These are phyloP conservation scores for Hymenoscyphus fructigenus DNA, from an alignment of 2,329 filamentous ascomycete species.

Conservation along the genomic window DNA sequence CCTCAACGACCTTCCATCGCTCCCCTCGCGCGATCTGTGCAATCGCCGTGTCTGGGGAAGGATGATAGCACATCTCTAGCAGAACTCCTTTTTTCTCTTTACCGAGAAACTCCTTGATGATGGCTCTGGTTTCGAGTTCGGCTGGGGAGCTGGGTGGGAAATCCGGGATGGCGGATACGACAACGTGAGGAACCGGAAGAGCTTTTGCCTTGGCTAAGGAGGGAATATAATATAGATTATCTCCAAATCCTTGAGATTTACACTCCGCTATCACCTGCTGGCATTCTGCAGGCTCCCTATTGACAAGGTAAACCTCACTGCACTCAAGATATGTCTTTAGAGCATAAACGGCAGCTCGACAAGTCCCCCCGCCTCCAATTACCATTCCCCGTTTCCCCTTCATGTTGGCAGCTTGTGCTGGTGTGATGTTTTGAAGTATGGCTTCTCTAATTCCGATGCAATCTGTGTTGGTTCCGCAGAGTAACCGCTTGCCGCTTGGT, in stretches of 20 bases:
- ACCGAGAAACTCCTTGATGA: slow-evolving; percentile 40
- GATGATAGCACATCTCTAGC: slow-evolving; percentile 37
- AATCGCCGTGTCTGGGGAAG: slow-evolving; percentile 31
- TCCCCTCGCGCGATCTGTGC: slow-evolving; percentile 18
- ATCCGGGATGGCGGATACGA: slow-evolving; percentile 75
- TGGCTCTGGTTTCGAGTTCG: slow-evolving; percentile 57
- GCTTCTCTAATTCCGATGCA: slow-evolving; percentile 75
- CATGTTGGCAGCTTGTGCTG: slow-evolving; percentile 45
- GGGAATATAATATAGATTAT: slow-evolving; percentile 59
- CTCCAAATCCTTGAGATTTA: slow-evolving; percentile 55
- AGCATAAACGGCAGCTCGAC: slow-evolving; percentile 75
- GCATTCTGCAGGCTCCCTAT: slow-evolving; percentile 68
- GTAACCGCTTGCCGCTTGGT: slow-evolving; percentile 34
- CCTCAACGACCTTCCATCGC: slow-evolving; percentile 32
- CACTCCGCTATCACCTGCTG: slow-evolving; percentile 66
- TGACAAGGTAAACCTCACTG: slow-evolving; percentile 72
- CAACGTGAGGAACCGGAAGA: slow-evolving; percentile 61
- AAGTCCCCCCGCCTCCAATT: slow-evolving; percentile 75
- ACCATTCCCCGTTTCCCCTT: slow-evolving; percentile 66
- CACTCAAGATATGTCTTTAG: slow-evolving; percentile 68
- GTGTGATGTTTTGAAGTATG: slow-evolving; percentile 57
- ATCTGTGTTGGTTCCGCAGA: slow-evolving; percentile 79
- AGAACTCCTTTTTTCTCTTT: slow-evolving; percentile 37
- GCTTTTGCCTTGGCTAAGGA: slow-evolving; percentile 58
- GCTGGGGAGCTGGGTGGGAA: slow-evolving; percentile 64